Percentiles rank a stretch among this genome's conserved stretches.
phyloP scores from a whole-genome alignment of 495 filamentous ascomycete genomes.

The Collariella sp. region DNA sequence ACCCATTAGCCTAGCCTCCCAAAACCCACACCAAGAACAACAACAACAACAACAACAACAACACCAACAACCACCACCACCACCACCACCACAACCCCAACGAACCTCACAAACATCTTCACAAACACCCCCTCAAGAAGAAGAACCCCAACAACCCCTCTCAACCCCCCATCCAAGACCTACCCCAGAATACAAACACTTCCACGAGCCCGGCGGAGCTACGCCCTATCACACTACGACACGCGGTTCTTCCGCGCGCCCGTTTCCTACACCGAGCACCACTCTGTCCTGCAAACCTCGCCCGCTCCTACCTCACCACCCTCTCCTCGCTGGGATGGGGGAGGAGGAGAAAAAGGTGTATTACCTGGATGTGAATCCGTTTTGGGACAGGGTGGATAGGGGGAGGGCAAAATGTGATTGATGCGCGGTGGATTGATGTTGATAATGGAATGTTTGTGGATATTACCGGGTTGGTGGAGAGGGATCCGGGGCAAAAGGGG shows the following conservation, averaged over 20 bases:
- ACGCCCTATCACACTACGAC: constrained; percentile 63
- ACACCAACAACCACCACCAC: not conserved
- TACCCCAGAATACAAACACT: constrained; percentile 36
- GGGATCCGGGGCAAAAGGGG: constrained; percentile 51
- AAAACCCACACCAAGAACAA: not conserved
- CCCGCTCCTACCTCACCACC: constrained; percentile 63
- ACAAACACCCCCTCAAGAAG: not conserved
- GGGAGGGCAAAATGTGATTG: constrained; percentile 75
- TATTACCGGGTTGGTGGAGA: constrained; percentile 70
- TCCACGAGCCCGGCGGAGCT: constrained; percentile 49
- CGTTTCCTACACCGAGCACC: constrained; percentile 56
- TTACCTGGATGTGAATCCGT: constrained; percentile 72
- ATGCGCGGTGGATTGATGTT: constrained; percentile 76
- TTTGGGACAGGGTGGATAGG: constrained; percentile 47
- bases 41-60: not conserved
- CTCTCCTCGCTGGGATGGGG: constrained; percentile 41
- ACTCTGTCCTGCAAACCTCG: constrained; percentile 56
- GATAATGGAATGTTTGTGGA: constrained; percentile 76
- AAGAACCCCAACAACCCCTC: not conserved
- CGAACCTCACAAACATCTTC: not conserved
- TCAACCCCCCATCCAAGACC: not conserved
- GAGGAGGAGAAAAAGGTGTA: constrained; percentile 32
- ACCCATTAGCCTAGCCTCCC: not conserved
- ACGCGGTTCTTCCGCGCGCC: constrained; percentile 52
- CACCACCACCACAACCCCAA: not conserved